Evolutionary conservation across 1,139 yeast genomes (phyloP), one percentile per base, ranked within the genome.

Genomic region (Ogataea hybrid): DNA sequence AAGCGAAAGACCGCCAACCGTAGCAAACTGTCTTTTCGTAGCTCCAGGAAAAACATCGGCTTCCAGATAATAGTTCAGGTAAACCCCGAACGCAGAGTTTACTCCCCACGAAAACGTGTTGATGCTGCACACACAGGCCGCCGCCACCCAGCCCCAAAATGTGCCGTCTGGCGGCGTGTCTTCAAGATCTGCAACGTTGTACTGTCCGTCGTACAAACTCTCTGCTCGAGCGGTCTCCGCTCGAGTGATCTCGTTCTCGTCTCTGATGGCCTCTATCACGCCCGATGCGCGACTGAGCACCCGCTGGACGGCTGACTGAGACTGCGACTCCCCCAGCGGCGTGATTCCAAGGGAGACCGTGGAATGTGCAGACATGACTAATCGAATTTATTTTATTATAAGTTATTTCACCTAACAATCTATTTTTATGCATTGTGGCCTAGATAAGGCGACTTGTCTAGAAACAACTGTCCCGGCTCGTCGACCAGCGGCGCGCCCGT

Each of bases 21-120:
- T 64, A 0, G 92, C 88, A 63, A 69, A 84, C 46, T 81, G 84
- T 49, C 72, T 71, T 44, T 69, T 64, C 0, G 78, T 64, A 0
- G 87, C 84, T 0, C 79, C 84, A 0, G 75, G 71, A 49, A 81
- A 82, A 2, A 68, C 63, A 37, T 73, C 60, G 32, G 67, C 54
- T n/a, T 67, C 57, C 18, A 79, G 57, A 56, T 81, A 85, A 54
- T 68, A 79, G 28, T 77, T 72, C 27, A 85, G 63, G 52, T 77
- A 83, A 4, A 85, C 83, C 37, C 92, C 90, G 55, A 73, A 85
- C 0, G 79, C 75, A 5, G 86, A 76, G 54, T 81, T 82, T 35
- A 81, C 69, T 17, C 95, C 95, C 95, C 95, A 85, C 1, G 89
- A 76, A 33, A 58, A 58, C n/a, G 54, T 46, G 43, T 74, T 72